Percentiles rank a stretch among this genome's conserved stretches.
Conservation (phyloP, 176 grass and related monocot species). For the Cenchrus fungigraminus region DNA sequence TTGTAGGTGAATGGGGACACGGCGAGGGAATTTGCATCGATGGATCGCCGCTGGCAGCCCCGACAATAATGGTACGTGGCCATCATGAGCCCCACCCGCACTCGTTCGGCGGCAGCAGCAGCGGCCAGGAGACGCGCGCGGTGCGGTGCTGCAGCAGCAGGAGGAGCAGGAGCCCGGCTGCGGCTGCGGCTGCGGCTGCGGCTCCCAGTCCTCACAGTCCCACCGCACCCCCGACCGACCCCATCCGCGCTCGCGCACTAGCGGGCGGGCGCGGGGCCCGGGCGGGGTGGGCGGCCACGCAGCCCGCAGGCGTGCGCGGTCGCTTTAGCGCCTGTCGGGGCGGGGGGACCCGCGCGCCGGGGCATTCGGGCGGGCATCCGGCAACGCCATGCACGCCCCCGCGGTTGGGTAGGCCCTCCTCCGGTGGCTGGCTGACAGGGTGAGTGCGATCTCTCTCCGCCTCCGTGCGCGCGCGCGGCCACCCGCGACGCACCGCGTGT, state of each 20-base stretch:
- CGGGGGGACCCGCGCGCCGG: background rate
- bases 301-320: constrained; percentile 51
- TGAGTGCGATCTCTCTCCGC: constrained; percentile 34
- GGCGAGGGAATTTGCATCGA: constrained; percentile 36
- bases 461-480: background rate
- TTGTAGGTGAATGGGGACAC: constrained; percentile 39
- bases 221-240: background rate
- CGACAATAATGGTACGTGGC: constrained; percentile 41
- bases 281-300: constrained; percentile 33
- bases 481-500: background rate
- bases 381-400: background rate
- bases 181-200: too few relatives aligned
- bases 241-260: constrained; percentile 30
- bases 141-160: background rate
- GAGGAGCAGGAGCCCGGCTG: background rate
- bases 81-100: constrained; percentile 34
- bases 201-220: constrained; percentile 1
- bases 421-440: background rate
- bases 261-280: background rate
- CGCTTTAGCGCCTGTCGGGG: constrained; percentile 55
- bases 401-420: background rate
- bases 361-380: background rate
- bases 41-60: constrained; percentile 11
- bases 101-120: background rate
- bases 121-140: background rate